A percentile compares a stretch with the other conserved stretches of the same genome.
Evolutionary conservation across 148 eudicot species (phyloP).

Genomic region (Oxyria digyna): DNA sequence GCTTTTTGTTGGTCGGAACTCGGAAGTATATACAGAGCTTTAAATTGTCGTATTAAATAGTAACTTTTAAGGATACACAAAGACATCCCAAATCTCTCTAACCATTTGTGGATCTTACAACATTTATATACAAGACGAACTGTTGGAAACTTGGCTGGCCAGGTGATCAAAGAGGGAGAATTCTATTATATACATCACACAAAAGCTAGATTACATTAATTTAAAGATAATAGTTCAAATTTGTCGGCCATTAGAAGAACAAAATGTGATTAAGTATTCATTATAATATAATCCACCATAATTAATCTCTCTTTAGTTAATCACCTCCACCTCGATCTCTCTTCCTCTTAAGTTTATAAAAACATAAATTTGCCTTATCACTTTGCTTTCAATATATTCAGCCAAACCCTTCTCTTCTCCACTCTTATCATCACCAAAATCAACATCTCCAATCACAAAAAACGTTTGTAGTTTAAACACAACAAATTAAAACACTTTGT

Average conservation of each 20-base stretch:
- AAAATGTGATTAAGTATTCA: slow-evolving; percentile 35
- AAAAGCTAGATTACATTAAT: background rate
- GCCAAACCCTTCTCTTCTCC: background rate
- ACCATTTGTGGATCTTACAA: slow-evolving; percentile 1
- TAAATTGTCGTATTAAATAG: background rate
- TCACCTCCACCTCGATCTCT: slow-evolving; percentile 3
- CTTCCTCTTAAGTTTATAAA: background rate
- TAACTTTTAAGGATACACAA: slow-evolving; percentile 4
- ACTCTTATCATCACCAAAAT: background rate
- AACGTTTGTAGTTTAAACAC: background rate
- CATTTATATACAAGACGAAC: background rate
- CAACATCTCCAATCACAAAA: slow-evolving; percentile 3
- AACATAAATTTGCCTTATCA: background rate
- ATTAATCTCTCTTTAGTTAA: slow-evolving; percentile 37
- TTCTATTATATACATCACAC: background rate
- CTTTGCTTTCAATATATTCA: slow-evolving; percentile 9
- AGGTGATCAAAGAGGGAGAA: background rate
- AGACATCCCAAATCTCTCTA: background rate
- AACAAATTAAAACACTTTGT: background rate
- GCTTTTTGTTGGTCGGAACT: too few species aligned
- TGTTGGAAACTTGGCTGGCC: background rate
- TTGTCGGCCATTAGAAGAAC: slow-evolving; percentile 82
- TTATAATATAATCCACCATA: slow-evolving; percentile 28
- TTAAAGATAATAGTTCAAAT: slow-evolving; percentile 1
- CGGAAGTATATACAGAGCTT: background rate